Evolutionary conservation across 208 protist genomes (phyloP), one percentile per base, ranked within the genome.

Genomic region (Trypanosoma platydactyli): DNA sequence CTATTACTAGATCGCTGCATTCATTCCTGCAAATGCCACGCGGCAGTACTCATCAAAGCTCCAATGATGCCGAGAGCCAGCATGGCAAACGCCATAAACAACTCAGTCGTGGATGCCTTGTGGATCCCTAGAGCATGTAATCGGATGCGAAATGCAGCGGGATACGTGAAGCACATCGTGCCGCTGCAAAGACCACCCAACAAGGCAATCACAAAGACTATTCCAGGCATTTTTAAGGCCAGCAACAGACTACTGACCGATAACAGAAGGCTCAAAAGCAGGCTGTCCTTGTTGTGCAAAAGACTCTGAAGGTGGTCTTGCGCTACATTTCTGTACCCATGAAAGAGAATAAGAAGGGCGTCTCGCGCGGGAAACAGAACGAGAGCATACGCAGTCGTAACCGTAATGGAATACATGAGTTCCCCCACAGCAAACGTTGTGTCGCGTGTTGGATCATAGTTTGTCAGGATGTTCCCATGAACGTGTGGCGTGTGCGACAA

Each of bases 111-210:
- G n/a, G 67, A 57, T 54, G 72, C 81, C n/a, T 66, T 73, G 20
- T 51, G 71, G 15, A 91, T 59, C 3, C 84, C 81, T 16, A 76
- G 62, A 41, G 64, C 42, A 59, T 91, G 84, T 25, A 91, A 56
- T 1, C 70, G 58, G 46, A 83, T 69, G 9, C 85, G 79, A 56
- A 91, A 91, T 29, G 77, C 52, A 5, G 85, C 81, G 0, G 85
- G 85, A 70, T 85, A 88, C 35, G 64, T 84, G 57, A 86, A 91
- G 62, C 85, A 91, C 12, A 91, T 49, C 1, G 71, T 86, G 63
- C 85, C 86, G 65, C 85, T 88, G 56, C 85, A 91, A 62, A 88
- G 70, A 16, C 74, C 76, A 11, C 85, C 85, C 63, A 91, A 71
- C 25, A 91, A 62, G 0, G 81, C 76, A 13, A 91, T 77, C 67